These are phyloP conservation scores for Vitis rotundifolia DNA, from an alignment of 164 flowering plant genomes.

Conservation along the genomic window DNA sequence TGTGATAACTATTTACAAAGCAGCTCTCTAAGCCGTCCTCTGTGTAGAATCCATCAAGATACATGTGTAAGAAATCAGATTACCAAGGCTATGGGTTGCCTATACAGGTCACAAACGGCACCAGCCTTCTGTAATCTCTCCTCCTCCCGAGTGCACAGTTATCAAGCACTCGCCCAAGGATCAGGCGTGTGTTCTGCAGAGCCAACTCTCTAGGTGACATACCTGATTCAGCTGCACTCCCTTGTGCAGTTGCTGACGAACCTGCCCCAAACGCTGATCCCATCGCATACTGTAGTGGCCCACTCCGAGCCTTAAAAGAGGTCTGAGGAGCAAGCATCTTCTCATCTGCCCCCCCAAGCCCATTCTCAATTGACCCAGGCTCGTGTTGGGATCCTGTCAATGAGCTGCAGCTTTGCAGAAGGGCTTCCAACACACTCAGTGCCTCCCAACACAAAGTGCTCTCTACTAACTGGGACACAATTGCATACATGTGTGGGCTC, in stretches of 20 bases:
- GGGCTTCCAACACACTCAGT: constrained; percentile 90
- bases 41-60: not conserved
- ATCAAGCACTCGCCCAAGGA: constrained; percentile 90
- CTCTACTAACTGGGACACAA: constrained; percentile 94
- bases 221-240: constrained; percentile 48
- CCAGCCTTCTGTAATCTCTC: constrained; percentile 83
- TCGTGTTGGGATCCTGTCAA: constrained; percentile 66
- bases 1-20: constrained; percentile 11
- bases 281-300: constrained; percentile 66
- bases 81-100: constrained; percentile 27
- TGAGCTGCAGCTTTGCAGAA: constrained; percentile 90
- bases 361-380: constrained; percentile 62
- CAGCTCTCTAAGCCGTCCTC: not conserved
- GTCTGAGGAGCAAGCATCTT: constrained; percentile 72
- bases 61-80: not conserved
- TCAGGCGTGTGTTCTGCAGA: constrained; percentile 81
- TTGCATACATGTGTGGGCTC: constrained; percentile 94
- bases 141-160: constrained; percentile 83
- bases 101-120: constrained; percentile 77
- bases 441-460: constrained; percentile 99
- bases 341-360: constrained; percentile 57
- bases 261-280: constrained; percentile 48
- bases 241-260: constrained; percentile 34
- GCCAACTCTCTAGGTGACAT: constrained; percentile 70
- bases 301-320: constrained; percentile 93